Percentiles rank a stretch among this genome's conserved stretches.
Conservation (phyloP, 345 rosid genomes). For the Kernera saxatilis region DNA sequence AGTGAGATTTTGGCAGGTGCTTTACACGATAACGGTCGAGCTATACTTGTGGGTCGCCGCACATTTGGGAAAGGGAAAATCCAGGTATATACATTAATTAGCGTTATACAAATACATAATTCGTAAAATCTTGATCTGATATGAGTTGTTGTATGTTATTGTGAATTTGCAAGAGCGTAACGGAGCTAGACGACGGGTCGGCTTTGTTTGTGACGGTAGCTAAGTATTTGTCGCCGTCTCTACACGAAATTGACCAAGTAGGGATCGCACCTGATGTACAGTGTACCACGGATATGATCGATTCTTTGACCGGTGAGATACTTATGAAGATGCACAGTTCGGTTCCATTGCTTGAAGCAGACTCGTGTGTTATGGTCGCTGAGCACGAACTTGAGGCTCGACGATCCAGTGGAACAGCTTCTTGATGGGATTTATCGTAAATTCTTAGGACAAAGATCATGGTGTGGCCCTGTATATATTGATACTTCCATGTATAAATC, state of each 20-base stretch:
- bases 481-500: not conserved
- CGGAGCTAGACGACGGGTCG: slow-evolving; percentile 82
- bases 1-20: slow-evolving; percentile 96
- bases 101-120: not conserved
- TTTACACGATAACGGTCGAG: slow-evolving; percentile 85
- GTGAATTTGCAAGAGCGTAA: slow-evolving; percentile 53
- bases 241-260: slow-evolving; percentile 78
- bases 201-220: slow-evolving; percentile 89
- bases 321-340: slow-evolving; percentile 40
- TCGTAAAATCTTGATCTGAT: not conserved
- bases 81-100: slow-evolving; percentile 47
- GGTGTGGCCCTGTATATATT: slow-evolving; percentile 5
- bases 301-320: slow-evolving; percentile 42
- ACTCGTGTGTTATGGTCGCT: slow-evolving; percentile 86
- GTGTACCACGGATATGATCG: slow-evolving; percentile 69
- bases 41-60: slow-evolving; percentile 78
- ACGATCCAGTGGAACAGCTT: slow-evolving; percentile 58
- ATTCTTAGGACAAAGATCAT: not conserved
- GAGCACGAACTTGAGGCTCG: slow-evolving; percentile 73
- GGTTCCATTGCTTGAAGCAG: slow-evolving; percentile 65
- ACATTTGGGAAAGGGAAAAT: slow-evolving; percentile 92
- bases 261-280: slow-evolving; percentile 84
- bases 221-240: slow-evolving; percentile 83
- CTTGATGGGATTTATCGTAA: slow-evolving; percentile 27
- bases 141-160: slow-evolving; percentile 6